Percentiles rank a stretch among this genome's conserved stretches.
Evolutionary conservation across 768 basidiomycete species (phyloP).

Genomic region (Suillus luteus): DNA sequence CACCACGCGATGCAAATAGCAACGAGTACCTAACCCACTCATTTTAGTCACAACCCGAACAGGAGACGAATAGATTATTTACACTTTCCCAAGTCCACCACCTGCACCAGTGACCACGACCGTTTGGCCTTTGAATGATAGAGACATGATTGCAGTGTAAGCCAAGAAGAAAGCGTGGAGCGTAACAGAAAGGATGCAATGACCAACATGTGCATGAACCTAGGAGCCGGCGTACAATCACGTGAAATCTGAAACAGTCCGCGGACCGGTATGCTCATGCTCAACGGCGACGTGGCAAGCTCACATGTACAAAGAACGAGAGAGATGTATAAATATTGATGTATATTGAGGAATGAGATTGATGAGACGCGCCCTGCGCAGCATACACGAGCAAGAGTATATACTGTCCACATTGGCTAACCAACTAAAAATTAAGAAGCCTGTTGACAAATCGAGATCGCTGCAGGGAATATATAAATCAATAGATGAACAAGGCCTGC

Average conservation of each 20-base stretch:
- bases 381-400: constrained; percentile 30
- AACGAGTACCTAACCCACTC: constrained; percentile 70
- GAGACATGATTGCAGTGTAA: constrained; percentile 42
- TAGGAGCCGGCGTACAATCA: constrained; percentile 11
- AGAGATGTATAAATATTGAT: constrained; percentile 26
- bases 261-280: background rate
- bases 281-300: no score
- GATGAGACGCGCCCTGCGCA: constrained; percentile 32
- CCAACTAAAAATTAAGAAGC: constrained; percentile 30
- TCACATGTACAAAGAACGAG: background rate
- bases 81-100: constrained; percentile 92
- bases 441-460: constrained; percentile 20
- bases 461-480: constrained; percentile 9
- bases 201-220: background rate
- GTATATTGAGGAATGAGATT: constrained; percentile 25
- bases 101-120: constrained; percentile 96
- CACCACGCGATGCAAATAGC: constrained; percentile 90
- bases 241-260: constrained; percentile 15
- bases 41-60: background rate
- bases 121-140: constrained; percentile 87
- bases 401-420: constrained; percentile 25
- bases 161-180: background rate
- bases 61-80: constrained; percentile 33
- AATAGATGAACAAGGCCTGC: constrained; percentile 8
- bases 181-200: background rate